Evolutionary conservation across 352 stramenopile genomes (phyloP).

Genomic region (Thraustotheca clavata): DNA sequence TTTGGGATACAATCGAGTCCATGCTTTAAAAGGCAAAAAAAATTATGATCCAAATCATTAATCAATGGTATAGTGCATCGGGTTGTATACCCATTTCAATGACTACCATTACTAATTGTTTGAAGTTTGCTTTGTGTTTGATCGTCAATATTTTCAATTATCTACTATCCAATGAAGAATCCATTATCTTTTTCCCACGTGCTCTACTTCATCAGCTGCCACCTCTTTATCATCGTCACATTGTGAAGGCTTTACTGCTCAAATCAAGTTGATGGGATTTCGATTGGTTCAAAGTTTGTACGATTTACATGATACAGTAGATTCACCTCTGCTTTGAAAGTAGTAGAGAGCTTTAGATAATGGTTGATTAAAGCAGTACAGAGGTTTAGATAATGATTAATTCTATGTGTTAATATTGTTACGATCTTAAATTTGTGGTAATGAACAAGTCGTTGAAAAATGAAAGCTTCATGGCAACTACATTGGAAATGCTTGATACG

Average conservation of each 20-base stretch:
- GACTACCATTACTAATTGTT: too few relatives aligned
- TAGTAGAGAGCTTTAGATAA: too few relatives aligned
- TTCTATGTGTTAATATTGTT: background rate
- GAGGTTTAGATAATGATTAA: background rate
- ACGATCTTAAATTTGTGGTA: background rate
- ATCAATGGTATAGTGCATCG: too few relatives aligned
- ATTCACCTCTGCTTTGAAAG: background rate
- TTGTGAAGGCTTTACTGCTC: background rate
- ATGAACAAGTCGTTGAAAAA: background rate
- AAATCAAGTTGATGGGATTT: background rate
- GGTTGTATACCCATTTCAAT: too few relatives aligned
- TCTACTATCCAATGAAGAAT: too few relatives aligned
- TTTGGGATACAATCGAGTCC: background rate
- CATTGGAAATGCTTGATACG: slow-evolving; percentile 45
- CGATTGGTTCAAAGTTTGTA: slow-evolving; percentile 7
- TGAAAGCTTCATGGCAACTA: slow-evolving; percentile 32
- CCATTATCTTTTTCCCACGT: too few relatives aligned
- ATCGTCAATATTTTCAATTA: too few relatives aligned
- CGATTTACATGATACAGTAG: background rate
- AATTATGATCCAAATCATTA: background rate
- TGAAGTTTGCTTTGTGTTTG: too few relatives aligned
- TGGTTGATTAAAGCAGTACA: too few relatives aligned
- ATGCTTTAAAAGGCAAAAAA: background rate
- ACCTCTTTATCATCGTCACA: too few relatives aligned
- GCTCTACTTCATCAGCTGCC: too few relatives aligned